Conservation (phyloP, 345 rosid species). For the Tarenaya hassleriana region DNA sequence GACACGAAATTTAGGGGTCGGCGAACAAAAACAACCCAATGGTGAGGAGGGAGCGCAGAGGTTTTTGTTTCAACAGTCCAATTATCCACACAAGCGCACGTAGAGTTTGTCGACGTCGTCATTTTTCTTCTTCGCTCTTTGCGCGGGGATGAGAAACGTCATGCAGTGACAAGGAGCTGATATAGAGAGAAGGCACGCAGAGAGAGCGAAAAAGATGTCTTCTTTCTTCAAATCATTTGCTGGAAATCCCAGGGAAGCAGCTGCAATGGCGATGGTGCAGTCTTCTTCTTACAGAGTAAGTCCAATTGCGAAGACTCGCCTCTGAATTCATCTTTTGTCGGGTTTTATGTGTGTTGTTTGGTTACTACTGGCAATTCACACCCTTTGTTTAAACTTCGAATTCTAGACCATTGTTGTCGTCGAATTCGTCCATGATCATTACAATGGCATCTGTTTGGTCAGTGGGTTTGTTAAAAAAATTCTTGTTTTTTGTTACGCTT, state of each 20-base stretch:
- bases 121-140: constrained; percentile 1
- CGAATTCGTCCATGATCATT: background rate
- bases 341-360: background rate
- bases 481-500: no score
- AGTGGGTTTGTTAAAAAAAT: no score
- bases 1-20: background rate
- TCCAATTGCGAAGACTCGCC: background rate
- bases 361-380: background rate
- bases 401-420: background rate
- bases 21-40: constrained; percentile 11
- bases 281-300: constrained; percentile 58
- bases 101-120: constrained; percentile 2
- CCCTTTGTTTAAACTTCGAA: background rate
- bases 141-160: background rate
- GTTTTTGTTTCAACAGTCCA: constrained; percentile 11
- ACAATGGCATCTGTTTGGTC: background rate
- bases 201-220: constrained; percentile 21
- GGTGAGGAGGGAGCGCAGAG: constrained; percentile 1
- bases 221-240: constrained; percentile 55
- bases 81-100: constrained; percentile 19
- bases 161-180: constrained; percentile 5
- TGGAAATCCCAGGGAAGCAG: constrained; percentile 44
- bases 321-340: background rate
- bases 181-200: background rate
- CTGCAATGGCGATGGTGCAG: constrained; percentile 55